Evolutionary conservation across 768 basidiomycete species (phyloP).

Genomic region (Tricholoma matsutake): DNA sequence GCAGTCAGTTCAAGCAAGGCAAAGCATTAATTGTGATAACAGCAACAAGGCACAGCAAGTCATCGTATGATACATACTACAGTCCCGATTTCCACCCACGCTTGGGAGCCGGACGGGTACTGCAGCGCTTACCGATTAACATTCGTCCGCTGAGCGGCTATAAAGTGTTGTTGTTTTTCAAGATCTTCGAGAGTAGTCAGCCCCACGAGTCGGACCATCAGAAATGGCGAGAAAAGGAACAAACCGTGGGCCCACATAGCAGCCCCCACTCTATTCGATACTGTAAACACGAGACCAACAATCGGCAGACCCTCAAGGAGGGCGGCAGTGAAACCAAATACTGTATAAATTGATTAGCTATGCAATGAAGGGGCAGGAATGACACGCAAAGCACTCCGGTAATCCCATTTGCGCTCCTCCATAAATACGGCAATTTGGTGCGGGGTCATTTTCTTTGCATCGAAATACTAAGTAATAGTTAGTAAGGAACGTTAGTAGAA

Average conservation of each 20-base stretch:
- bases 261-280: constrained; percentile 87
- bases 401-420: constrained; percentile 90
- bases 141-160: constrained; percentile 24
- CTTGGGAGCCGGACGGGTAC: background rate
- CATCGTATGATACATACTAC: background rate
- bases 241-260: constrained; percentile 92
- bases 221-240: constrained; percentile 11
- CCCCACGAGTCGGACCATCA: background rate
- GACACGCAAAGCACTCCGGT: constrained; percentile 49
- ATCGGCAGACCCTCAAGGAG: constrained; percentile 81
- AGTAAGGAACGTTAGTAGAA: constrained; percentile 1
- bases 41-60: background rate
- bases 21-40: background rate
- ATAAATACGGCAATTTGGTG: constrained; percentile 72
- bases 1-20: background rate
- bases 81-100: background rate
- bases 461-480: constrained; percentile 62
- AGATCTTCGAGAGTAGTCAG: constrained; percentile 41
- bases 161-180: constrained; percentile 55
- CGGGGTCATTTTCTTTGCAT: constrained; percentile 76
- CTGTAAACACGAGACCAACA: constrained; percentile 74
- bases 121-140: background rate
- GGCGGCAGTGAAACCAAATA: constrained; percentile 83
- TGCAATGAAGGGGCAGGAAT: background rate
- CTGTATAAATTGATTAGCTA: constrained; percentile 34